Evolutionary conservation across 78 protist species (phyloP).

Genomic region (Bigelowiella natans): DNA sequence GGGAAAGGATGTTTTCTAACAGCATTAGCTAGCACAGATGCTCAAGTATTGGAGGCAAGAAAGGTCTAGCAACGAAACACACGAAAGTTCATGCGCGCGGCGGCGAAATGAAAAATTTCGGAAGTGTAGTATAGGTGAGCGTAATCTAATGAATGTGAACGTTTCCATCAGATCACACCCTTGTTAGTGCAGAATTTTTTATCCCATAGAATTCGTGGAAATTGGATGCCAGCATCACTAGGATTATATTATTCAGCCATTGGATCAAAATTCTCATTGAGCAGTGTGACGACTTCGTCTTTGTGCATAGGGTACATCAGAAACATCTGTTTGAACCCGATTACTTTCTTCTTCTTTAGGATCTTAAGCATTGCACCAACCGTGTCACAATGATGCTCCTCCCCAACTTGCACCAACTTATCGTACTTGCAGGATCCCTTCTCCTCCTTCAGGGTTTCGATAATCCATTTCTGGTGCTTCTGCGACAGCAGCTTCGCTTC

Average conservation of each 20-base stretch:
- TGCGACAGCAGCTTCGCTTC: neutral
- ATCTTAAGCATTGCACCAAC: slow-evolving; percentile 32
- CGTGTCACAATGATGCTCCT: slow-evolving; percentile 31
- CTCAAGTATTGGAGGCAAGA: too few species aligned
- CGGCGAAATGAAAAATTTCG: too few species aligned
- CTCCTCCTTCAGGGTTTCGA: slow-evolving; percentile 12
- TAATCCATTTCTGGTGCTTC: neutral
- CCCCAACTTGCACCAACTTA: slow-evolving; percentile 20
- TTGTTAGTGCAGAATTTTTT: too few species aligned
- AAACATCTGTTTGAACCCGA: slow-evolving; percentile 21
- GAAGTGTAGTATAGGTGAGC: too few species aligned
- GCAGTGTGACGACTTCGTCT: slow-evolving; percentile 12
- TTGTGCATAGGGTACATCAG: slow-evolving; percentile 39
- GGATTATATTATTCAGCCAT: neutral
- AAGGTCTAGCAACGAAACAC: too few species aligned
- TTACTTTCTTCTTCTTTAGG: slow-evolving; percentile 9
- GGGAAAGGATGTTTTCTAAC: too few species aligned
- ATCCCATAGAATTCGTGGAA: too few species aligned
- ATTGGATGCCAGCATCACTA: too few species aligned
- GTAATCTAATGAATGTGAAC: too few species aligned
- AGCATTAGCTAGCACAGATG: too few species aligned
- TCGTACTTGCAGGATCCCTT: slow-evolving; percentile 26
- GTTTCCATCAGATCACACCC: too few species aligned
- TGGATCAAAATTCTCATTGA: neutral
- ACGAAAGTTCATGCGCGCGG: too few species aligned